A percentile compares a stretch with the other conserved stretches of the same genome.
Evolutionary conservation across 1,284 basidiomycete species (phyloP).

Genomic region (Trichosporon sp.): DNA sequence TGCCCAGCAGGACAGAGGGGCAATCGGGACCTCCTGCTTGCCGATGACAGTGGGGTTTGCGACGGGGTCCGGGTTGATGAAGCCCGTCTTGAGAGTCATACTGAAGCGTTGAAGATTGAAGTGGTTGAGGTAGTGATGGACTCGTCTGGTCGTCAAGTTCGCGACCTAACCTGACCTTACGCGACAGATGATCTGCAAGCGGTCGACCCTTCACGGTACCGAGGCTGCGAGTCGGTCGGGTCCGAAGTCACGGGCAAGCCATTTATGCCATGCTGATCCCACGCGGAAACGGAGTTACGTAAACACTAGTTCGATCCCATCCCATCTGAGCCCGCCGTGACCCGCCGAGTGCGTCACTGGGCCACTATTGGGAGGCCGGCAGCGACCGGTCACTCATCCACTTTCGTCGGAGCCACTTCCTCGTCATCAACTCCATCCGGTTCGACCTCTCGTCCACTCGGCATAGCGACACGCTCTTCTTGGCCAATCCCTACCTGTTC

Average conservation of each 20-base stretch:
- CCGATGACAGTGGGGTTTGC: constrained; percentile 17
- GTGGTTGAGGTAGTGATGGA: background rate
- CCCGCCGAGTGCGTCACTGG: background rate
- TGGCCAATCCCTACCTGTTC: background rate
- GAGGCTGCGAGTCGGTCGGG: background rate
- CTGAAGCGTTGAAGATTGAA: background rate
- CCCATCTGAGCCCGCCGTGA: background rate
- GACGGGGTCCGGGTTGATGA: constrained; percentile 17
- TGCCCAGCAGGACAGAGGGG: constrained; percentile 25
- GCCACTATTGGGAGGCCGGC: too few relatives aligned
- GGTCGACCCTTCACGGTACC: background rate
- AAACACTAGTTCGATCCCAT: background rate
- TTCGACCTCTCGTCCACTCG: background rate
- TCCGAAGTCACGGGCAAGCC: background rate
- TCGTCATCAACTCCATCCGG: background rate
- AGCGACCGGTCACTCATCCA: background rate
- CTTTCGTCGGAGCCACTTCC: background rate
- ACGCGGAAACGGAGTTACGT: background rate
- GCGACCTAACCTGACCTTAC: background rate
- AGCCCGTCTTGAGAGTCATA: constrained; percentile 11
- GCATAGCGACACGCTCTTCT: background rate
- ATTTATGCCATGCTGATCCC: background rate
- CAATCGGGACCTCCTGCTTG: constrained; percentile 18
- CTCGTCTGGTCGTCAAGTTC: too few relatives aligned
- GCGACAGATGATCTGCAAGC: background rate